These are phyloP conservation scores for Auricularia sp. DNA, from an alignment of 768 basidiomycete genomes.

Conservation along the genomic window DNA sequence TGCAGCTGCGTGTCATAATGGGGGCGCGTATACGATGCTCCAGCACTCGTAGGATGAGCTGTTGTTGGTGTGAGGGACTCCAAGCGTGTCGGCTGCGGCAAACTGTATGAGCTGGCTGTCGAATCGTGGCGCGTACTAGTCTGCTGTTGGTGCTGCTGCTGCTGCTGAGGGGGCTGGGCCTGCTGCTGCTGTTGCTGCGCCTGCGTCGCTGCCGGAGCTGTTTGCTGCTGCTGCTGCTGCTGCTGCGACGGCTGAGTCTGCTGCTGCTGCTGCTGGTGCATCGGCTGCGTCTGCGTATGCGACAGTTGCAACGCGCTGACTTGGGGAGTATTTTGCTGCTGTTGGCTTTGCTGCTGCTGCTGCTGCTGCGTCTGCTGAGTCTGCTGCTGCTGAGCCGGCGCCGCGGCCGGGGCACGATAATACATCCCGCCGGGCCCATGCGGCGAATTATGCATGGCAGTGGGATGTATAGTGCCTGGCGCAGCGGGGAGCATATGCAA, in stretches of 20 bases:
- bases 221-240: not conserved
- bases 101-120: too few species aligned
- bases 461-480: not conserved
- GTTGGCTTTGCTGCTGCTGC: conserved; percentile 12
- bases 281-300: not conserved
- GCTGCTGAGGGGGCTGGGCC: conserved; percentile 5
- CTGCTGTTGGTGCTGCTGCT: not conserved
- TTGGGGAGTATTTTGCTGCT: not conserved
- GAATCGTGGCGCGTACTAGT: too few species aligned
- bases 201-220: not conserved
- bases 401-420: not conserved
- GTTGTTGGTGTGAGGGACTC: too few species aligned
- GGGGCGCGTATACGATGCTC: conserved; percentile 22
- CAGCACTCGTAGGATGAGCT: not conserved
- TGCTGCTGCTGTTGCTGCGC: conserved; percentile 9
- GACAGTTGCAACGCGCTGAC: not conserved
- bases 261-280: not conserved
- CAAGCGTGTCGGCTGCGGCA: too few species aligned
- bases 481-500: not conserved
- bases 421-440: not conserved
- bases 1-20: conserved; percentile 28
- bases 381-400: conserved; percentile 7
- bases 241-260: not conserved
- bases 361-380: conserved; percentile 15
- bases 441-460: not conserved